Conservation (phyloP, 2,329 filamentous ascomycete genomes). For the Sarocladium strictum region DNA sequence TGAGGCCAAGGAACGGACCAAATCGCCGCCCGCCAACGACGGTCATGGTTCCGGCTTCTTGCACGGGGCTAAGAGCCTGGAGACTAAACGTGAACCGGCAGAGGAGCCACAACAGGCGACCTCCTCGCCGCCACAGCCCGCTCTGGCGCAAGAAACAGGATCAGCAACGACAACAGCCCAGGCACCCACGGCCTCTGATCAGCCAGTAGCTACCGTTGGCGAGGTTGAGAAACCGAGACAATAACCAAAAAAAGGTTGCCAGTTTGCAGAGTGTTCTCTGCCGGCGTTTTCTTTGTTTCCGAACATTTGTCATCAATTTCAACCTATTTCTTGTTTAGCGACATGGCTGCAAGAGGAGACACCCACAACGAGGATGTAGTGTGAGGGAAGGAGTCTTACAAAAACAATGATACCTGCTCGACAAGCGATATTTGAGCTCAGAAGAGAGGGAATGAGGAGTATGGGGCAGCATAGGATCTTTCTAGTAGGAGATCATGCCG, state of each 20-base stretch:
- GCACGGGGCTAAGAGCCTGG: constrained; percentile 41
- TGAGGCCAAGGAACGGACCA: constrained; percentile 53
- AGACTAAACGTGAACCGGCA: constrained; percentile 35
- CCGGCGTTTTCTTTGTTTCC: constrained; percentile 3
- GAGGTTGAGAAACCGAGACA: not conserved
- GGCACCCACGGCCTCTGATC: constrained; percentile 4
- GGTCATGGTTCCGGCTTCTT: constrained; percentile 22
- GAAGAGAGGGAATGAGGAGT: not conserved
- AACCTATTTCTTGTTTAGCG: constrained; percentile 3
- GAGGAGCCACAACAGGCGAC: constrained; percentile 13
- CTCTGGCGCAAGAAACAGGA: constrained; percentile 12
- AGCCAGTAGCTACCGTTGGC: not conserved
- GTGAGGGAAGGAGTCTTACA: not conserved
- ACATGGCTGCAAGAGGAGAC: not conserved
- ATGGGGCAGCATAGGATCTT: not conserved
- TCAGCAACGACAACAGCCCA: constrained; percentile 12
- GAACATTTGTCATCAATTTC: not conserved
- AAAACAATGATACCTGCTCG: constrained; percentile 8
- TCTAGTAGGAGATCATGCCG: not conserved
- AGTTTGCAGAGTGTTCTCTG: not conserved
- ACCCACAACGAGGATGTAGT: not conserved
- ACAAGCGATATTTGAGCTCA: not conserved
- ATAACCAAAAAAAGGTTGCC: not conserved
- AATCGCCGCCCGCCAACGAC: constrained; percentile 44
- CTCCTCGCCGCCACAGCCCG: constrained; percentile 3